Evolutionary conservation across 768 basidiomycete genomes (phyloP), one percentile per base, ranked within the genome.

Genomic region (Termitomyces sp.): DNA sequence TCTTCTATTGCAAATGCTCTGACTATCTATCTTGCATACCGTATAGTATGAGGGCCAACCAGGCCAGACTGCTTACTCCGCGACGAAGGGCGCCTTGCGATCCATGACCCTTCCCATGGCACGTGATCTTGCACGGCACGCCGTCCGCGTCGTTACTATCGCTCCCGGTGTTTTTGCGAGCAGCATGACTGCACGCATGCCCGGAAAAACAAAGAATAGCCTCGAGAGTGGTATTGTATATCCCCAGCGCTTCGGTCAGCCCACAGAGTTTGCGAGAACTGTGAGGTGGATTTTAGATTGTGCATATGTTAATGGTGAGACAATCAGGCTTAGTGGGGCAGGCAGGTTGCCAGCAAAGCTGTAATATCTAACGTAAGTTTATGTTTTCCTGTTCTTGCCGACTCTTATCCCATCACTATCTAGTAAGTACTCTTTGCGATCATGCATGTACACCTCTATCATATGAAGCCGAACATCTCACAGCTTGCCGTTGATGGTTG

Each of bases 61-160:
- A 1, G 82, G 83, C 2, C 85, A 86, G 62, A 73, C 75, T 0
- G 84, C 82, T 0, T 86, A 86, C 61, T 66, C 82, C 1, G 81
- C 81, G 8, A 72, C 76, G 1, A 86, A 86, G 68, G 85, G 84
- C 29, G 85, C 79, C 1, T 63, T 86, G 6, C 70, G 71, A 29
- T 81, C 83, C 5, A 80, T 86, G 79, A 80, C 83, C 1, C 74
- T 86, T 7, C 85, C 84, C 1, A 78, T 85, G 76, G 81, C 85
- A 7, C 76, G 84, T 37, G 85, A 86, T 64, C 74, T 86, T 8
- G 73, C 78, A 0, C 71, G 79, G 10, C 76, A 83, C 60, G 78
- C 75, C 48, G 68, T 82, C 22, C 78, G 82, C 56, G 84, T 84
- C 33, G 78, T 84, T 34, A 76, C 81, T 26, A 72, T 86, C 59